These are phyloP conservation scores for Aspergillus udagawae DNA, from an alignment of 2,329 filamentous ascomycete species.

Conservation along the genomic window DNA sequence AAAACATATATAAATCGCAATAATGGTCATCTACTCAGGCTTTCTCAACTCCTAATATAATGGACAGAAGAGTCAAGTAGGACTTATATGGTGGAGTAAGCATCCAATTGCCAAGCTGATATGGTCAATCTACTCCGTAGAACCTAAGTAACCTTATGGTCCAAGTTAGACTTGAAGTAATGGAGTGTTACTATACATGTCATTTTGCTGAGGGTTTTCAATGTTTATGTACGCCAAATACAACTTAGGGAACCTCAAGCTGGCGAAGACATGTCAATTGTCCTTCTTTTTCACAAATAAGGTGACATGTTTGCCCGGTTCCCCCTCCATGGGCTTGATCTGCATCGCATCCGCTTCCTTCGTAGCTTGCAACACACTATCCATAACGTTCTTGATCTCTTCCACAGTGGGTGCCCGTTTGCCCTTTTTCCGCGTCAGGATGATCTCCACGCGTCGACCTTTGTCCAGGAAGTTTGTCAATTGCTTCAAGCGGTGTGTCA, in stretches of 20 bases:
- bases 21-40: not conserved
- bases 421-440: conserved; percentile 64
- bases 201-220: not conserved
- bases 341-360: conserved; percentile 41
- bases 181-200: not conserved
- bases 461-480: conserved; percentile 66
- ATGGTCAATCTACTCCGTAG: not conserved
- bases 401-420: conserved; percentile 57
- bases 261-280: not conserved
- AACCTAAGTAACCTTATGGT: not conserved
- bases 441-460: conserved; percentile 70
- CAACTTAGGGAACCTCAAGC: not conserved
- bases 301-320: conserved; percentile 34
- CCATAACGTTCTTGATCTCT: conserved; percentile 59
- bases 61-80: not conserved
- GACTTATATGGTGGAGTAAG: not conserved
- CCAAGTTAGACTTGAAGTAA: not conserved
- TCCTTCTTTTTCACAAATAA: conserved; percentile 35
- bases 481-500: conserved; percentile 66
- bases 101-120: not conserved
- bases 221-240: conserved; percentile 15
- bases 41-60: not conserved
- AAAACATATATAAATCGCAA: not conserved
- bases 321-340: conserved; percentile 40
- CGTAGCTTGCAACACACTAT: conserved; percentile 45